phyloP scores from a whole-genome alignment of 805 yeast species.

The Metschnikowia vanudenii region DNA sequence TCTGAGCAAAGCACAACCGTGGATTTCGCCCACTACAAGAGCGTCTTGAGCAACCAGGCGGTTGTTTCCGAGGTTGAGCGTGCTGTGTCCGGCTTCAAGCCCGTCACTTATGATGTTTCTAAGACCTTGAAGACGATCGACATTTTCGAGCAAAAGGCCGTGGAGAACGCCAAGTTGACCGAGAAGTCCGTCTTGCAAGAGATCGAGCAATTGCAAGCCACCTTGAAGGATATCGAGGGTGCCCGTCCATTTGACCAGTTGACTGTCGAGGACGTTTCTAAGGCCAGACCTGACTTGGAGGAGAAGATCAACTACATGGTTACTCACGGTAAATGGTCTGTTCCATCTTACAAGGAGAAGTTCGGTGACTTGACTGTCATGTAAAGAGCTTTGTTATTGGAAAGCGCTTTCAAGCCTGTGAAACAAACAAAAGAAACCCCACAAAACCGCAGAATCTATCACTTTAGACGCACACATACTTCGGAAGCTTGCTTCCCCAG shows the following conservation, averaged over 20 bases:
- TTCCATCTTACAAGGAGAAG: constrained; percentile 98
- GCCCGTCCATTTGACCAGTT: constrained; percentile 98
- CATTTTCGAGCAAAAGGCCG: constrained; percentile 90
- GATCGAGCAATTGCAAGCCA: constrained; percentile 78
- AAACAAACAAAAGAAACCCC: too few species aligned
- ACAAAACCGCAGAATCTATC: background rate
- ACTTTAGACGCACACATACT: background rate
- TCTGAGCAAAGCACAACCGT: constrained; percentile 71
- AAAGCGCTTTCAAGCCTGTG: too few species aligned
- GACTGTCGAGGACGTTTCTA: constrained; percentile 90
- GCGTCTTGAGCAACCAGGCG: constrained; percentile 74
- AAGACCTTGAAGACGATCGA: constrained; percentile 90
- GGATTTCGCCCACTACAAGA: constrained; percentile 79
- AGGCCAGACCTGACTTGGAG: constrained; percentile 97
- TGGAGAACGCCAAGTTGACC: constrained; percentile 92
- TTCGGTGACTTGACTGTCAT: constrained; percentile 95
- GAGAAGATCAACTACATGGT: constrained; percentile 94
- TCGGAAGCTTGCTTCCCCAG: constrained; percentile 8
- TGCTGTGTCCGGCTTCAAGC: constrained; percentile 72
- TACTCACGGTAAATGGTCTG: constrained; percentile 95
- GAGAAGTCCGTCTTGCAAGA: constrained; percentile 86
- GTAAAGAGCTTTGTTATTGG: constrained; percentile 36
- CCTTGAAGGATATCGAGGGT: constrained; percentile 88
- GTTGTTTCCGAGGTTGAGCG: constrained; percentile 79
- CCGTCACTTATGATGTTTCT: constrained; percentile 80